Evolutionary conservation across 345 rosid species (phyloP).

Genomic region (Conringia planisiliqua): DNA sequence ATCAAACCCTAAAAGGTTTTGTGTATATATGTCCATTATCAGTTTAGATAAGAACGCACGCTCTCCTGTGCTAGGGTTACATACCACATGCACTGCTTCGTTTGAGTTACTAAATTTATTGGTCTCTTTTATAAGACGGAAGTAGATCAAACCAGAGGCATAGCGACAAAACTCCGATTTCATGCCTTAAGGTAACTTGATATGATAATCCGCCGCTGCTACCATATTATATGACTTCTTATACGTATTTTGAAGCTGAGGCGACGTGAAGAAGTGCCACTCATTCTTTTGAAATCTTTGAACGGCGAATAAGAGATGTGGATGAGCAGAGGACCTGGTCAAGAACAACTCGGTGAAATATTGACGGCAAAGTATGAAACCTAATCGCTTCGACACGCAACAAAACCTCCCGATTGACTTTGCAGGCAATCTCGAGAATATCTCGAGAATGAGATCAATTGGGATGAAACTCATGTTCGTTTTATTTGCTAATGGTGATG

Average conservation of each 20-base stretch:
- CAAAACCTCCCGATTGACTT: neutral
- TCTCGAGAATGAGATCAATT: neutral
- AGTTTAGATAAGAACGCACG: neutral
- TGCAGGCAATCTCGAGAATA: neutral
- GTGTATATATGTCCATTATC: neutral
- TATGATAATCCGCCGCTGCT: neutral
- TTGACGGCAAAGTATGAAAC: neutral
- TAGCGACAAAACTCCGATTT: neutral
- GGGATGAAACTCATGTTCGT: neutral
- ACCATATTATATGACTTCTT: neutral
- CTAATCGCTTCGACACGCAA: neutral
- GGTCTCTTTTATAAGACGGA: neutral
- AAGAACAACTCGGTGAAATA: neutral
- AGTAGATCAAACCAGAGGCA: neutral
- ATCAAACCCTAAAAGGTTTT: neutral
- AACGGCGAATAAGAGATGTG: neutral
- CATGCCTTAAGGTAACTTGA: neutral
- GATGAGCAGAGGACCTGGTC: neutral
- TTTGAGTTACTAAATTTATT: too few species aligned
- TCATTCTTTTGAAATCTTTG: neutral
- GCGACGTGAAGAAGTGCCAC: neutral
- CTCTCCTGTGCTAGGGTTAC: neutral
- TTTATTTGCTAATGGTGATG: neutral
- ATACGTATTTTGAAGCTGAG: neutral
- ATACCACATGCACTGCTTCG: neutral